These are phyloP conservation scores for Xylariaceae sp. DNA, from an alignment of 2,329 filamentous ascomycete species.

Conservation along the genomic window DNA sequence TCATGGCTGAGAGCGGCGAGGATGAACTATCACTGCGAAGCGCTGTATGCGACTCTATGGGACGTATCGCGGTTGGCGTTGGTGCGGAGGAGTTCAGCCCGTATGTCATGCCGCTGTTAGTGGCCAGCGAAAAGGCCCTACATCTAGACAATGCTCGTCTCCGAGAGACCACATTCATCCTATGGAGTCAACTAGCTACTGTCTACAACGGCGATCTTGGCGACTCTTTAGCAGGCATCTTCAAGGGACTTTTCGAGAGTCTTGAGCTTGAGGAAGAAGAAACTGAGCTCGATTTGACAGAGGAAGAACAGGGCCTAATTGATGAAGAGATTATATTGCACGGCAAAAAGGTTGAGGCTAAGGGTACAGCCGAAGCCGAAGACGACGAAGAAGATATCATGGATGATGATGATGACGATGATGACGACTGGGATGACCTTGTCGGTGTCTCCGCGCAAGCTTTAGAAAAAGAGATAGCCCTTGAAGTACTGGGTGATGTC, in stretches of 20 bases:
- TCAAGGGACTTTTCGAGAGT: constrained; percentile 81
- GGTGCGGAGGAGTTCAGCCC: constrained; percentile 86
- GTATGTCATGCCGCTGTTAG: constrained; percentile 89
- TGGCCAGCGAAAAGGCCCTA: constrained; percentile 88
- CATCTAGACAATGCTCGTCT: constrained; percentile 87
- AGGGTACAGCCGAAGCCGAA: constrained; percentile 53
- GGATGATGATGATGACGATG: constrained; percentile 73
- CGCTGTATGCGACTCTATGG: constrained; percentile 90
- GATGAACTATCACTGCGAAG: constrained; percentile 90
- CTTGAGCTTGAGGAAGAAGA: constrained; percentile 90
- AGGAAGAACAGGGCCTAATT: constrained; percentile 56
- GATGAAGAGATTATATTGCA: constrained; percentile 66
- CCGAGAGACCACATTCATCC: constrained; percentile 94
- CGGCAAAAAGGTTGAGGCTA: constrained; percentile 86
- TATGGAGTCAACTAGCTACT: constrained; percentile 94
- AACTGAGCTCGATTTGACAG: constrained; percentile 68
- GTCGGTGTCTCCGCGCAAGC: constrained; percentile 86
- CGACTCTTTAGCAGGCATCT: constrained; percentile 77
- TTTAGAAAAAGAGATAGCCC: constrained; percentile 95
- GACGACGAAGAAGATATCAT: constrained; percentile 64
- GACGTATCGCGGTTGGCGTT: constrained; percentile 88
- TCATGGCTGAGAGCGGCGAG: constrained; percentile 84
- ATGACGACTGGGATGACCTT: constrained; percentile 84
- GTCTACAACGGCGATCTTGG: constrained; percentile 87
- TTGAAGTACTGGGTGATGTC: constrained; percentile 93